phyloP scores from a whole-genome alignment of 2,329 filamentous ascomycete genomes.

The Leptodontidium sp. region DNA sequence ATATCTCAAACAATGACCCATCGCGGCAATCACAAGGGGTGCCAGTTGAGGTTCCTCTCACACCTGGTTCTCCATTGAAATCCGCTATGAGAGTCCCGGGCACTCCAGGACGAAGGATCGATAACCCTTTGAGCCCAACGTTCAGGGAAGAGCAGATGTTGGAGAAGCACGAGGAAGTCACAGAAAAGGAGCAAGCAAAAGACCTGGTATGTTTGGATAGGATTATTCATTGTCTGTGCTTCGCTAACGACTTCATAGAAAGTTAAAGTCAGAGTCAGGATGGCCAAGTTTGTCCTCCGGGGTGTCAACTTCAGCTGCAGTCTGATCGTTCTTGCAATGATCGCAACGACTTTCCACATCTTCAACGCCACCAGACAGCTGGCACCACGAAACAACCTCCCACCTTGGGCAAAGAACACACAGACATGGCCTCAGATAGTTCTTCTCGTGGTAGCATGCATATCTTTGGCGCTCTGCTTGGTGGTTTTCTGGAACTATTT shows the following conservation, averaged over 20 bases:
- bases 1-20: slow-evolving; percentile 70
- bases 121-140: slow-evolving; percentile 87
- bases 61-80: slow-evolving; percentile 83
- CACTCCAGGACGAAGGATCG: slow-evolving; percentile 75
- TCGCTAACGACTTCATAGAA: slow-evolving; percentile 67
- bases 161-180: slow-evolving; percentile 82
- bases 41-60: slow-evolving; percentile 66
- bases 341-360: slow-evolving; percentile 87
- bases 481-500: slow-evolving; percentile 86
- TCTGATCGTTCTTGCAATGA: slow-evolving; percentile 90
- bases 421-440: slow-evolving; percentile 90
- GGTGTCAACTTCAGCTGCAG: slow-evolving; percentile 97
- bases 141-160: slow-evolving; percentile 88
- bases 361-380: slow-evolving; percentile 87
- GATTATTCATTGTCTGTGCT: slow-evolving; percentile 6
- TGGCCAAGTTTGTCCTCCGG: slow-evolving; percentile 95
- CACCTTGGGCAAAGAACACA: slow-evolving; percentile 83
- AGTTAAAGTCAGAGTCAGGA: slow-evolving; percentile 88
- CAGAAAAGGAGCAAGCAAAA: slow-evolving; percentile 86
- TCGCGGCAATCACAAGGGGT: slow-evolving; percentile 57
- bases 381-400: slow-evolving; percentile 79
- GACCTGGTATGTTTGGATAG: slow-evolving; percentile 74
- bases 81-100: slow-evolving; percentile 90
- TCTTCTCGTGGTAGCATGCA: slow-evolving; percentile 78
- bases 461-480: slow-evolving; percentile 83